Percentiles rank a stretch among this genome's conserved stretches.
phyloP scores from a whole-genome alignment of 164 flowering plant genomes.

The Aristolochia fimbriata region DNA sequence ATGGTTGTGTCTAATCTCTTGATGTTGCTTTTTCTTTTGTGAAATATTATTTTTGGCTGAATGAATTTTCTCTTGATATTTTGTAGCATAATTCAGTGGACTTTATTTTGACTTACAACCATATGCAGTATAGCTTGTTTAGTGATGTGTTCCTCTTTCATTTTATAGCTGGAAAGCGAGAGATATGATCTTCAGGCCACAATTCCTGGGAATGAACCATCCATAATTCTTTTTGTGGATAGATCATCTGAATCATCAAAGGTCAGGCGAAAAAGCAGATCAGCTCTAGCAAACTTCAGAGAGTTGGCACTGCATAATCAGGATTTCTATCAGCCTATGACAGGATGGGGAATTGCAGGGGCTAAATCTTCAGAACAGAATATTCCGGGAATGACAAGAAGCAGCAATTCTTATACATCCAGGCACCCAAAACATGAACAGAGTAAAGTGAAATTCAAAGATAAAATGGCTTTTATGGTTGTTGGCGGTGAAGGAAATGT shows the following conservation, averaged over 20 bases:
- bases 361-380: conserved; percentile 13
- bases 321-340: conserved; percentile 11
- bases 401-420: conserved; percentile 19
- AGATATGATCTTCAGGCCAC: conserved; percentile 30
- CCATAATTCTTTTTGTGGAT: conserved; percentile 76
- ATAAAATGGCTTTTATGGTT: conserved; percentile 53
- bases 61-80: no score
- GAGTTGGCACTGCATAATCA: conserved; percentile 35
- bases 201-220: conserved; percentile 59
- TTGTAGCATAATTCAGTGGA: no score
- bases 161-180: conserved; percentile 53
- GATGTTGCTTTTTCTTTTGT: no score
- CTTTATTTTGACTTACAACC: not conserved
- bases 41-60: no score
- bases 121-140: not conserved
- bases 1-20: no score
- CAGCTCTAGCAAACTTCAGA: conserved; percentile 52
- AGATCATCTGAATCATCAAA: conserved; percentile 57
- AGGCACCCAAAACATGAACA: conserved; percentile 17
- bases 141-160: conserved; percentile 4
- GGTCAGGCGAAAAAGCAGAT: conserved; percentile 40
- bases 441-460: conserved; percentile 22
- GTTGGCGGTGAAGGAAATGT: conserved; percentile 44
- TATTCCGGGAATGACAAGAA: conserved; percentile 15
- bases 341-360: conserved; percentile 11